Evolutionary conservation across 208 protist genomes (phyloP), one percentile per base, ranked within the genome.

Genomic region (Leishmania martiniquensis): DNA sequence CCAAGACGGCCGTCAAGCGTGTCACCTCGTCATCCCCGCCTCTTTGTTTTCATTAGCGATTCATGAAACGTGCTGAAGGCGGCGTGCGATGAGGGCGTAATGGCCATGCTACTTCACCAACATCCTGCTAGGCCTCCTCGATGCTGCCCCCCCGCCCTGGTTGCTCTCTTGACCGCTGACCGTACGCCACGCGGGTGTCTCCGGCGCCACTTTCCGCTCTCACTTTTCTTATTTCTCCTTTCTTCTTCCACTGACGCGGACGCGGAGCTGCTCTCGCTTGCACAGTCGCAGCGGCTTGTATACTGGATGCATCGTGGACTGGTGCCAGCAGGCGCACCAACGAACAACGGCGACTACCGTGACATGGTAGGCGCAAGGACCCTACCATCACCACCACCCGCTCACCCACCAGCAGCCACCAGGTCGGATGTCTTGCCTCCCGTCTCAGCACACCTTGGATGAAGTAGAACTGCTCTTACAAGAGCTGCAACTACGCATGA

Each of bases 401-500:
- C 55, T 1, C 39, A 57, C 9, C 12, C n/a, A 32, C 29, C n/a
- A 0, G 39, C 12, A n/a, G 25, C 45, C 1, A 37, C 39, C 45
- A 37, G 42, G 29, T 51, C 13, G 7, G 9, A 74, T 74, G 37
- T 66, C 76, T 15, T 82, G 80, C 57, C 25, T 73, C 2, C 75
- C 80, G 1, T 52, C 51, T 1, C 60, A 60, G 37, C 68, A 75
- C 62, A 66, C 49, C 51, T n/a, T 76, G 1, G 39, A 80, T 52
- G 80, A 84, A 45, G 29, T 52, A n/a, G 75, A 84, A 9, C 67
- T 84, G 37, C 75, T 84, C 2, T 51, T 89, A 3, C 29, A 34
- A 10, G 87, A 87, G 45, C 54, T 93, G n/a, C 67, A 91, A 3
- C 72, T 89, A n/a, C 87, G 90, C 65, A 88, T 95, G 80, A 90